Conservation (phyloP, 169 alveolate species). For the Plasmodium knowlesi region DNA sequence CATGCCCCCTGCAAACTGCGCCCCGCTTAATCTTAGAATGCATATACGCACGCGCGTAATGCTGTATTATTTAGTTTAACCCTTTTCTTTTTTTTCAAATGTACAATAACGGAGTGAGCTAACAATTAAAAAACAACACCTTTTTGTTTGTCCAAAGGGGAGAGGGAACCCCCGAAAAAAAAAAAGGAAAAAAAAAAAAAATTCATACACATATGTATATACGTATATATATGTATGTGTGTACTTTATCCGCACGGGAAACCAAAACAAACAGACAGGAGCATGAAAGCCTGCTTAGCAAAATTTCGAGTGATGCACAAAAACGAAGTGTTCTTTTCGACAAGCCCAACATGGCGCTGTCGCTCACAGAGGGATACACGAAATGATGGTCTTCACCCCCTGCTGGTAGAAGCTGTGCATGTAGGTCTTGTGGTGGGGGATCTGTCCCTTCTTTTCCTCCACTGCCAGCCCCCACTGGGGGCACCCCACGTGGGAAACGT, state of each 20-base stretch:
- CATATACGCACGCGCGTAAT: not conserved
- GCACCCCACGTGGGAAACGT: not conserved
- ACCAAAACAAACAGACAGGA: not conserved
- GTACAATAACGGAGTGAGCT: not conserved
- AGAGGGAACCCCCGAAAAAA: too few species aligned
- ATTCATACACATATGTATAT: not conserved
- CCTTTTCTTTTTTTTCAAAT: not conserved
- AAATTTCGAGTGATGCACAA: not conserved
- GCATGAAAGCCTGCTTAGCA: not conserved
- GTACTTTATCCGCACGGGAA: not conserved
- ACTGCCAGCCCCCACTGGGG: not conserved
- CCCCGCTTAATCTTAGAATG: not conserved
- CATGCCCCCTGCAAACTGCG: not conserved
- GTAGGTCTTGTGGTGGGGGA: not conserved
- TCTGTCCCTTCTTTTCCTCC: not conserved
- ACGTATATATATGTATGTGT: too few species aligned
- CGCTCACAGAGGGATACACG: not conserved
- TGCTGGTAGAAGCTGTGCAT: slow-evolving; percentile 9
- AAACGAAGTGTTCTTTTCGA: not conserved
- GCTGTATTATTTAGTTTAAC: not conserved
- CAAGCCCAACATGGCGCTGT: not conserved
- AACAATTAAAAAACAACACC: not conserved
- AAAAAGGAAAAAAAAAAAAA: not conserved
- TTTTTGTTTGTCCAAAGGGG: not conserved
- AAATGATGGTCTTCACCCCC: slow-evolving; percentile 3